phyloP scores from a whole-genome alignment of 108 stramenopile species.

The Bacterosira constricta region DNA sequence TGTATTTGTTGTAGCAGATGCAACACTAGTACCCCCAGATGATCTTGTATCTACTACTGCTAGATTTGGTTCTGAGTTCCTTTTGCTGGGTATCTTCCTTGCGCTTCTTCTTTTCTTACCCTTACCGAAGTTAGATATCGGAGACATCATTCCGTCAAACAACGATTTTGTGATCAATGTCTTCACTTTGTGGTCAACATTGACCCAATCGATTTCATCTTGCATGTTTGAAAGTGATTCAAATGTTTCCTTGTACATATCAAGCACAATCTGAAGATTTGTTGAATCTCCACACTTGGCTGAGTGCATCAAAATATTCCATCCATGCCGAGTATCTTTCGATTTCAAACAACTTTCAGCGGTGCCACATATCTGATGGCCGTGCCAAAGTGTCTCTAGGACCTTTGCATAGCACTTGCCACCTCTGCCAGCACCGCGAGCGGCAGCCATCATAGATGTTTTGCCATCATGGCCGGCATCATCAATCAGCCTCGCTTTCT shows the following conservation, averaged over 20 bases:
- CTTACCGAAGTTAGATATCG: neutral
- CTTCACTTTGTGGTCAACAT: conserved; percentile 4
- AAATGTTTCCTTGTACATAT: conserved; percentile 2
- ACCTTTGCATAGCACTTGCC: no score
- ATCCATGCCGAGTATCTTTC: no score
- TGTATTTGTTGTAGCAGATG: no score
- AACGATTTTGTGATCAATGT: neutral
- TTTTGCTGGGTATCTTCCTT: neutral
- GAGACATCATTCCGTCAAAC: neutral
- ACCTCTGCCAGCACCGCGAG: no score
- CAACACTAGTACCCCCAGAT: no score
- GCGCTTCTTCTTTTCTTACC: neutral
- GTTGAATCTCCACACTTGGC: neutral
- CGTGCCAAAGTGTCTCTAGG: no score
- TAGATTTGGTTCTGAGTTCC: neutral
- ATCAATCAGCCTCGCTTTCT: no score
- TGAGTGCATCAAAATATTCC: neutral
- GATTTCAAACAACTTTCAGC: no score
- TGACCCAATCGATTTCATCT: conserved; percentile 8
- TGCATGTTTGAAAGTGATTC: neutral
- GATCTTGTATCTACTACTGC: no score
- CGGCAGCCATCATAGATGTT: no score
- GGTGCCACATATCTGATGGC: no score
- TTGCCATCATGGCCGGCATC: no score
- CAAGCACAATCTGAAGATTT: neutral